These are phyloP conservation scores for Avicennia marina DNA, from an alignment of 257 asterid genomes.

Conservation along the genomic window DNA sequence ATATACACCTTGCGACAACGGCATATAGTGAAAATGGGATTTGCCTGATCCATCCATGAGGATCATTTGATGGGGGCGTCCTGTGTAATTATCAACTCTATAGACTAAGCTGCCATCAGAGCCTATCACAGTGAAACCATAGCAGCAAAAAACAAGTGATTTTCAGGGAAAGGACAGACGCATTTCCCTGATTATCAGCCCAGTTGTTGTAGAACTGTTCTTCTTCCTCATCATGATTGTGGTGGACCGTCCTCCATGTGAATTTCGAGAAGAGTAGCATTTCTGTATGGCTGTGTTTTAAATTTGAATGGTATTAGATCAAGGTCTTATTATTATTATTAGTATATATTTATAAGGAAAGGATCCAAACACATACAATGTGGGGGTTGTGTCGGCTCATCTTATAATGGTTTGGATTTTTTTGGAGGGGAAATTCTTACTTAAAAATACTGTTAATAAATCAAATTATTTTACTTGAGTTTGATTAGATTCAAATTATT, in stretches of 20 bases:
- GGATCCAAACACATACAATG: not conserved
- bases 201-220: not conserved
- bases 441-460: no score
- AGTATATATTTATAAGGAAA: slow-evolving; percentile 19
- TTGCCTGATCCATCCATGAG: slow-evolving; percentile 70
- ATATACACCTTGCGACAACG: slow-evolving; percentile 50
- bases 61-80: slow-evolving; percentile 28
- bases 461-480: no score
- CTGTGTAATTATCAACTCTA: slow-evolving; percentile 61
- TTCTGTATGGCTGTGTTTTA: slow-evolving; percentile 1
- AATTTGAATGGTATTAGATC: not conserved
- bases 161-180: slow-evolving; percentile 34
- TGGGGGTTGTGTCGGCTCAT: no score
- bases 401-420: no score
- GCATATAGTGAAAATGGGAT: slow-evolving; percentile 48
- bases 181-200: no score
- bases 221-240: slow-evolving; percentile 22
- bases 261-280: slow-evolving; percentile 46
- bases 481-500: no score
- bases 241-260: slow-evolving; percentile 23
- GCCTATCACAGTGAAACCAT: slow-evolving; percentile 70
- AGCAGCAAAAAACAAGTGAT: slow-evolving; percentile 58
- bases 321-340: no score
- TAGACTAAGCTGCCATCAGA: slow-evolving; percentile 53
- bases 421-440: no score